These are phyloP conservation scores for Epichloe aotearoae DNA, from an alignment of 2,329 filamentous ascomycete genomes.

Conservation along the genomic window DNA sequence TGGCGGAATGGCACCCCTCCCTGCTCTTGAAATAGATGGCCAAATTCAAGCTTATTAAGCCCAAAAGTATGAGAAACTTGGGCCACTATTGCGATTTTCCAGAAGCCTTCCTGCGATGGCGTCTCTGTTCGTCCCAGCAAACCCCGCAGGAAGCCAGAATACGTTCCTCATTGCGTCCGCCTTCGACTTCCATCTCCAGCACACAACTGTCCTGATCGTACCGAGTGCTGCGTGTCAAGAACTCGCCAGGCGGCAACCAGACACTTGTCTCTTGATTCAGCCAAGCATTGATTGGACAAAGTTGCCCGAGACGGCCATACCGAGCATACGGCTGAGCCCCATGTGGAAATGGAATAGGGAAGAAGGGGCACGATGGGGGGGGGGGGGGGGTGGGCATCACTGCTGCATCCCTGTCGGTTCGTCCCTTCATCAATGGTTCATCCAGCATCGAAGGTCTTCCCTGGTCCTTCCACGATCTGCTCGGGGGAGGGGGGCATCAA, in stretches of 20 bases:
- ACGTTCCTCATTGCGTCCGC: too few relatives aligned
- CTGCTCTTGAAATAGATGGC: not conserved
- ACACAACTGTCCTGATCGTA: not conserved
- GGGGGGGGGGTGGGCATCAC: too few relatives aligned
- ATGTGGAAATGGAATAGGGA: not conserved
- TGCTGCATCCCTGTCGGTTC: not conserved
- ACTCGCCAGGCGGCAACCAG: not conserved
- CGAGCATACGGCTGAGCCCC: too few relatives aligned
- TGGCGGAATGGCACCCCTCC: not conserved
- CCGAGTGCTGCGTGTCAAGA: not conserved
- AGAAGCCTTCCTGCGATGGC: slow-evolving; percentile 3
- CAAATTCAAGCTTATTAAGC: not conserved
- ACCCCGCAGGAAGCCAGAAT: too few relatives aligned
- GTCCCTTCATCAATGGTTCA: not conserved
- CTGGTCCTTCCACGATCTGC: not conserved
- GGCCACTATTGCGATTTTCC: not conserved
- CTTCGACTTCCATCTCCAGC: too few relatives aligned
- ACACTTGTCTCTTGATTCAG: not conserved
- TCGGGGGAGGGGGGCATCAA: too few relatives aligned
- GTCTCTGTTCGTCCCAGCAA: too few relatives aligned
- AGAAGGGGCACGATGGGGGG: too few relatives aligned
- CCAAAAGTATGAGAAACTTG: not conserved
- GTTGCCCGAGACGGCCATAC: too few relatives aligned
- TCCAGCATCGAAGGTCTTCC: too few relatives aligned
- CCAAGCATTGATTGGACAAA: too few relatives aligned